A percentile compares a stretch with the other conserved stretches of the same genome.
These are phyloP conservation scores for Geotrichum klebahnii DNA, from an alignment of 1,139 yeast genomes.

Conservation along the genomic window DNA sequence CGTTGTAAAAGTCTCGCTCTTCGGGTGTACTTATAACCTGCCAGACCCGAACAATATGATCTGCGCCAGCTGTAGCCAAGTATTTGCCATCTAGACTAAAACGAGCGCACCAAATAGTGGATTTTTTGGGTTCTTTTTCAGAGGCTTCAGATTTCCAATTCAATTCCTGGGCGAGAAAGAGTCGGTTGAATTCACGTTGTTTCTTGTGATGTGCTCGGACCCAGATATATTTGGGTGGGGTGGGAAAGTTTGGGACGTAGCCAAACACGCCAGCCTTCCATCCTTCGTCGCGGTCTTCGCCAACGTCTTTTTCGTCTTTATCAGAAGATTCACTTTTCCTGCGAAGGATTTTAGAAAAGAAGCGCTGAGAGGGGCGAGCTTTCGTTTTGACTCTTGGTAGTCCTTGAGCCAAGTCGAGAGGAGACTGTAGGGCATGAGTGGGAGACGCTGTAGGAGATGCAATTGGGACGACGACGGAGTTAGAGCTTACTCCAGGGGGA, in stretches of 20 bases:
- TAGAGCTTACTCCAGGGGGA: too few relatives aligned
- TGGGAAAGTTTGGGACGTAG: constrained; percentile 33
- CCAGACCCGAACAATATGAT: constrained; percentile 66
- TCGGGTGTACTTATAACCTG: constrained; percentile 54
- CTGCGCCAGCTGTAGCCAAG: constrained; percentile 80
- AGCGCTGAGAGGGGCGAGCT: too few relatives aligned
- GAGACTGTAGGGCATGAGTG: too few relatives aligned
- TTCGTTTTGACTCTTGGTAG: too few relatives aligned
- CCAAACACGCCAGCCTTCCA: constrained; percentile 38
- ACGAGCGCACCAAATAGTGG: constrained; percentile 66
- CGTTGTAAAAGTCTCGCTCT: constrained; percentile 27
- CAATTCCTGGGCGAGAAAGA: constrained; percentile 81
- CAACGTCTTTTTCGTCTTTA: constrained; percentile 9
- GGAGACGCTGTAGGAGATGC: too few relatives aligned
- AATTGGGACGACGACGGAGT: too few relatives aligned
- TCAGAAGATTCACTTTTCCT: too few relatives aligned
- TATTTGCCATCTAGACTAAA: constrained; percentile 78
- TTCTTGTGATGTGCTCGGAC: constrained; percentile 39
- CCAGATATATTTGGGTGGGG: constrained; percentile 39
- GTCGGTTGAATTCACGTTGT: constrained; percentile 45
- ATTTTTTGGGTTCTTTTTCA: constrained; percentile 24
- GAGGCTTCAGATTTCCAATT: constrained; percentile 26
- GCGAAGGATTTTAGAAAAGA: too few relatives aligned
- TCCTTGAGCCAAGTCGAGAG: too few relatives aligned
- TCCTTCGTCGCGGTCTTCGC: constrained; percentile 34